Percentiles rank a stretch among this genome's conserved stretches.
Evolutionary conservation across 345 rosid species (phyloP).

Genomic region (Eucalyptus curtisii): DNA sequence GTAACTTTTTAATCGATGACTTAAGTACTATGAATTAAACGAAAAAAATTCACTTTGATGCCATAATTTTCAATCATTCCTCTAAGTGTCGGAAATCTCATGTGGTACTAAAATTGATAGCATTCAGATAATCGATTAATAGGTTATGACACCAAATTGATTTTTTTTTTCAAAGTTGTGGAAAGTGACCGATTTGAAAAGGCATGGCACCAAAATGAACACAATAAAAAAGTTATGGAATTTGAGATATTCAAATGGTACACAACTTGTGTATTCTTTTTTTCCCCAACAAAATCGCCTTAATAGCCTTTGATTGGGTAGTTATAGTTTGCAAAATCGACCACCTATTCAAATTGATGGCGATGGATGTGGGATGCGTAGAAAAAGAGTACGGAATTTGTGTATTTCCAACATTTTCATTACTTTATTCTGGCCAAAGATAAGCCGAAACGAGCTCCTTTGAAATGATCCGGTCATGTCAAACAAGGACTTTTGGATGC

Average conservation of each 20-base stretch:
- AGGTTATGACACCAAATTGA: not conserved
- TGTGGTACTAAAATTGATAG: too few relatives aligned
- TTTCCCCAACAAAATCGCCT: not conserved
- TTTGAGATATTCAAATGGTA: not conserved
- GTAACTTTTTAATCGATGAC: too few relatives aligned
- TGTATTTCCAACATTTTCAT: too few relatives aligned
- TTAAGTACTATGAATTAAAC: too few relatives aligned
- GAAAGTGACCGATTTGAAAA: too few relatives aligned
- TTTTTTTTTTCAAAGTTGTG: too few relatives aligned
- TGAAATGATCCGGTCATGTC: not conserved
- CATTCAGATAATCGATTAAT: rapidly evolving
- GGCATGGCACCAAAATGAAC: not conserved
- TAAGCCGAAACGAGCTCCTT: not conserved
- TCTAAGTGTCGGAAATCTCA: not conserved
- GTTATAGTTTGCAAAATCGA: not conserved
- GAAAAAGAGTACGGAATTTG: too few relatives aligned
- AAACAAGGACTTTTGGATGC: not conserved
- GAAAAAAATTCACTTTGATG: not conserved
- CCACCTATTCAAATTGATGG: not conserved
- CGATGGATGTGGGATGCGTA: too few relatives aligned
- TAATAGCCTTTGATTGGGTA: not conserved
- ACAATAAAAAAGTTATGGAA: not conserved
- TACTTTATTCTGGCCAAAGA: not conserved
- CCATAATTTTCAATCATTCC: too few relatives aligned
- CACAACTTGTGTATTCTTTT: not conserved